Percentiles rank a stretch among this genome's conserved stretches.
These are phyloP conservation scores for Phytophthora colocasiae DNA, from an alignment of 352 stramenopile genomes.

Conservation along the genomic window DNA sequence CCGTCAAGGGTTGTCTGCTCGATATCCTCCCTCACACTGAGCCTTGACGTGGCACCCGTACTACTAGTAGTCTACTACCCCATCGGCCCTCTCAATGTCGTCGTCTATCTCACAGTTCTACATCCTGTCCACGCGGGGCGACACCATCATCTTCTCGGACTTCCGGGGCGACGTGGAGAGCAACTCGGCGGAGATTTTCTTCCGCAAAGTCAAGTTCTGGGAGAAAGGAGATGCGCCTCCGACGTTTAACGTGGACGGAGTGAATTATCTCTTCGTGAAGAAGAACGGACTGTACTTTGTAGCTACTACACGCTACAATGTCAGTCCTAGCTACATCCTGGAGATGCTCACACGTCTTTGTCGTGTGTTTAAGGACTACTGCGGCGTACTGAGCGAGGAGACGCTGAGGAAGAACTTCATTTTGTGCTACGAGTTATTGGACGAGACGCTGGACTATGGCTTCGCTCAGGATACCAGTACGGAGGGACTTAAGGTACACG, in stretches of 20 bases:
- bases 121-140: slow-evolving; percentile 97
- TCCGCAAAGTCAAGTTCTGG: slow-evolving; percentile 99
- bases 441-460: slow-evolving; percentile 99
- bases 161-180: slow-evolving; percentile 92
- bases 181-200: slow-evolving; percentile 96
- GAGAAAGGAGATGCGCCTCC: slow-evolving; percentile 96
- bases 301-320: slow-evolving; percentile 96
- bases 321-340: slow-evolving; percentile 95
- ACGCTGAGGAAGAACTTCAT: slow-evolving; percentile 99
- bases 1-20: slow-evolving; percentile 10
- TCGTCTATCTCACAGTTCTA: slow-evolving; percentile 98
- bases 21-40: slow-evolving; percentile 21
- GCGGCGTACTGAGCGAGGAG: slow-evolving; percentile 97
- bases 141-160: slow-evolving; percentile 98
- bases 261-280: slow-evolving; percentile 98
- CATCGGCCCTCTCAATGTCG: slow-evolving; percentile 31
- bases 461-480: slow-evolving; percentile 98
- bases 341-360: slow-evolving; percentile 95
- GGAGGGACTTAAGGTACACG: slow-evolving; percentile 97
- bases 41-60: slow-evolving; percentile 27
- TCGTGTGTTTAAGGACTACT: slow-evolving; percentile 99
- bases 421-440: slow-evolving; percentile 98
- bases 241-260: slow-evolving; percentile 97
- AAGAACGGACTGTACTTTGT: slow-evolving; percentile 99
- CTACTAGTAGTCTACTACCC: neutral